phyloP scores from a whole-genome alignment of 176 grass and related monocot species.

The Phoenix dactylifera region DNA sequence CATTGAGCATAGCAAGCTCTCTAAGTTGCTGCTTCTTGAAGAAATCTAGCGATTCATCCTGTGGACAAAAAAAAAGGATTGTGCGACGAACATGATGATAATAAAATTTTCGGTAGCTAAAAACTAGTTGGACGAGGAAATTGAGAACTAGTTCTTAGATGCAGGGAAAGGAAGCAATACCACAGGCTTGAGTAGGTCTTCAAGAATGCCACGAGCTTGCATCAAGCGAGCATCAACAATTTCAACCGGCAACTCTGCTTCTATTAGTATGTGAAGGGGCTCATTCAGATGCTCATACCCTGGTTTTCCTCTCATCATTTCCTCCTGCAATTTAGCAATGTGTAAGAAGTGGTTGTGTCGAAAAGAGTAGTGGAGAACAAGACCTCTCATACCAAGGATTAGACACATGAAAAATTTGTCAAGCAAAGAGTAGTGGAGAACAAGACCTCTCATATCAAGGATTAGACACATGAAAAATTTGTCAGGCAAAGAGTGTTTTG shows the following conservation, averaged over 20 bases:
- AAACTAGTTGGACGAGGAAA: not conserved
- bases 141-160: not conserved
- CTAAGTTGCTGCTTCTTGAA: constrained; percentile 43
- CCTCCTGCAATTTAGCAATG: constrained; percentile 24
- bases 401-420: too few relatives aligned
- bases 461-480: too few relatives aligned
- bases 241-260: constrained; percentile 38
- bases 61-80: not conserved
- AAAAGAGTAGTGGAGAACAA: too few relatives aligned
- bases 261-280: constrained; percentile 36
- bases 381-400: too few relatives aligned
- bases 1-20: constrained; percentile 38
- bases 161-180: constrained; percentile 6
- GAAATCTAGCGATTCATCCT: constrained; percentile 37
- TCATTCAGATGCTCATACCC: constrained; percentile 44
- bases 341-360: too few relatives aligned
- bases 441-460: too few relatives aligned
- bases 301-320: constrained; percentile 37
- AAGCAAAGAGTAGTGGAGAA: too few relatives aligned
- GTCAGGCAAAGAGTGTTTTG: too few relatives aligned
- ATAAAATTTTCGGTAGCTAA: too few relatives aligned
- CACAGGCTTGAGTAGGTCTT: constrained; percentile 37
- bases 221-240: constrained; percentile 25
- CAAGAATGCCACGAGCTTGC: constrained; percentile 23
- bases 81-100: too few relatives aligned